A percentile compares a stretch with the other conserved stretches of the same genome.
These are phyloP conservation scores for Sporothrix schenckii DNA, from an alignment of 2,329 filamentous ascomycete genomes.

Conservation along the genomic window DNA sequence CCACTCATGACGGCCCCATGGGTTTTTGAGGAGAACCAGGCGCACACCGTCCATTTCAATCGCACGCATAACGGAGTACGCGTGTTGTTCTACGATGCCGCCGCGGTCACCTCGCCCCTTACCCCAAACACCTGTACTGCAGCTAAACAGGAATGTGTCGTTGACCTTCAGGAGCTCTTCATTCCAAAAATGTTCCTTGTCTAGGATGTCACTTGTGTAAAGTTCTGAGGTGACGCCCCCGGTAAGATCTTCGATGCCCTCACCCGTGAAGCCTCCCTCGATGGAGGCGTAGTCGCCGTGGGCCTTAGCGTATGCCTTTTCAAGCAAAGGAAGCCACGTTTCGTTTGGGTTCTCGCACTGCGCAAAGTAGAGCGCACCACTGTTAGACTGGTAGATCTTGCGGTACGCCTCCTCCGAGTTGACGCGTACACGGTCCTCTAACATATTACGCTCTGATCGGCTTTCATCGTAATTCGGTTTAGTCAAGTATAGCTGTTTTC, in stretches of 20 bases:
- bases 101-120: constrained; percentile 63
- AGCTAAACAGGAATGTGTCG: constrained; percentile 77
- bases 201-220: constrained; percentile 70
- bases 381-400: constrained; percentile 67
- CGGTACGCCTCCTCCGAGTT: constrained; percentile 63
- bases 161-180: constrained; percentile 81
- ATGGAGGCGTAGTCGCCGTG: constrained; percentile 75
- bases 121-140: constrained; percentile 62
- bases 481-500: constrained; percentile 51
- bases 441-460: constrained; percentile 52
- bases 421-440: constrained; percentile 52
- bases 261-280: constrained; percentile 64
- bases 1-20: constrained; percentile 66
- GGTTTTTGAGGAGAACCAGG: constrained; percentile 56
- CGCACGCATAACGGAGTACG: constrained; percentile 64
- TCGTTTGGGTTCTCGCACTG: constrained; percentile 70
- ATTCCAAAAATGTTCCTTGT: constrained; percentile 81
- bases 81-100: constrained; percentile 62
- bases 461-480: constrained; percentile 65
- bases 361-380: constrained; percentile 70
- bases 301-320: constrained; percentile 75
- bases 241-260: constrained; percentile 58
- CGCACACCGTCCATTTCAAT: constrained; percentile 54
- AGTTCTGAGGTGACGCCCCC: constrained; percentile 72
- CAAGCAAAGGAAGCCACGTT: constrained; percentile 73